Base-by-base conservation (phyloP, 345 rosid species). In the Eutrema yunnanense region DNA sequence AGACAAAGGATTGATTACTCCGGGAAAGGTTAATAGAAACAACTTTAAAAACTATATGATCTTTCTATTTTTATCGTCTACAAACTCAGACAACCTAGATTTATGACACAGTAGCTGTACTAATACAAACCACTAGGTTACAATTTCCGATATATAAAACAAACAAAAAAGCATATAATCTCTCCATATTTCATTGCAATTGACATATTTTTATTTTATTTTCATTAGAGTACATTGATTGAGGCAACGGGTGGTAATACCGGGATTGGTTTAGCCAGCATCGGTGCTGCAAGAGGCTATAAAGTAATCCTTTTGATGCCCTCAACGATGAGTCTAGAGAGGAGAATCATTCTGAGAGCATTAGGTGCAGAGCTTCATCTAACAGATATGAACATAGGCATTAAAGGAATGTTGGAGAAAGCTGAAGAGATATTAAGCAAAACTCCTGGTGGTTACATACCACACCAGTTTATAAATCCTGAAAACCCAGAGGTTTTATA, bases 221-320 rank as follows among this genome's bases (percentile, higher is more conserved):
- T 58, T 13, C 9, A 3, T 10, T 26, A 47, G 93, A 86, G 88
- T 50, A 69, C 86, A 42, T 72, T 81, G 19, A 66, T 85, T 32
- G 94, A 89, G 78, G 64, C 78, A 38, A 93, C 96, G 11, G 75
- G 89, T 22, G 96, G 98, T 8, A 88, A 90, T 73, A 87, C 93
- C 0, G 94, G 97, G 72, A 92, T 90, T 43, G 90, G 88, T 30
- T 34, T 92, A 71, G 96, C 92, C 1, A 78, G 73, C 53, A 76
- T 90, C 26, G 92, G 89, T 2, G 96, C 96, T 19, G 65, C 81
- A n/a, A 85, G 75, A 74, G 92, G 94, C 8, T 90, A 87, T 77
- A 88, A 73, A 75, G 77, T 84, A 49, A 79, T 87, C 7, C 72
- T 88, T n/a, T 14, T 64, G 8, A 87, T 90, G 96, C 91, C 98